Percentiles rank a stretch among this genome's conserved stretches.
Evolutionary conservation across 192 early-diverging fungal species (phyloP).

Genomic region (Backusella westeae): DNA sequence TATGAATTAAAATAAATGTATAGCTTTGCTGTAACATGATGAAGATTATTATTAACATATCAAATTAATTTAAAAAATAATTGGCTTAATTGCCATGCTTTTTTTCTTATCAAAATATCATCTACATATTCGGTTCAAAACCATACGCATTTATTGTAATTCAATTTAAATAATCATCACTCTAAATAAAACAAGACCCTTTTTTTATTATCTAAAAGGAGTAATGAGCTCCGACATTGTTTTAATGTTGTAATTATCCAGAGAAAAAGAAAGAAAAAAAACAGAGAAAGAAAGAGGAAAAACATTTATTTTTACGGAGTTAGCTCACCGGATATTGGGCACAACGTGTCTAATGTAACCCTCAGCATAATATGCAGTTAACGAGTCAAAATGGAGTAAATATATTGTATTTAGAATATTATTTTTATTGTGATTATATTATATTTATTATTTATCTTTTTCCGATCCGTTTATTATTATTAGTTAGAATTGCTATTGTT

Average conservation of each 20-base stretch:
- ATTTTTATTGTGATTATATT: neutral
- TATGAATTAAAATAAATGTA: neutral
- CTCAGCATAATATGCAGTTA: neutral
- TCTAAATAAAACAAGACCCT: neutral
- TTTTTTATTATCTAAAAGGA: neutral
- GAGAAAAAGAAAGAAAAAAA: neutral
- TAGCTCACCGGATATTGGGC: neutral
- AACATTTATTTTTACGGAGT: neutral
- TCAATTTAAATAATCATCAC: neutral
- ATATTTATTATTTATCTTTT: neutral
- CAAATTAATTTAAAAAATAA: neutral
- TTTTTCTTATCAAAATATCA: neutral
- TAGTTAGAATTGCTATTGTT: neutral
- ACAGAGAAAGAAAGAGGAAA: neutral
- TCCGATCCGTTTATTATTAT: neutral
- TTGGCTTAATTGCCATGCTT: slow-evolving; percentile 1
- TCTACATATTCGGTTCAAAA: neutral
- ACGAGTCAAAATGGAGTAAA: slow-evolving; percentile 1
- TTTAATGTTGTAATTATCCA: neutral
- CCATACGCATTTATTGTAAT: neutral
- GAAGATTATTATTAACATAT: neutral
- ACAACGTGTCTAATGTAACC: slow-evolving; percentile 8
- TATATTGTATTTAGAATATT: neutral
- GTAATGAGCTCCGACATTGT: neutral
- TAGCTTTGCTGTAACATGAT: neutral